phyloP scores from a whole-genome alignment of 2,329 filamentous ascomycete genomes.

The Periglandula ipomoeae region DNA sequence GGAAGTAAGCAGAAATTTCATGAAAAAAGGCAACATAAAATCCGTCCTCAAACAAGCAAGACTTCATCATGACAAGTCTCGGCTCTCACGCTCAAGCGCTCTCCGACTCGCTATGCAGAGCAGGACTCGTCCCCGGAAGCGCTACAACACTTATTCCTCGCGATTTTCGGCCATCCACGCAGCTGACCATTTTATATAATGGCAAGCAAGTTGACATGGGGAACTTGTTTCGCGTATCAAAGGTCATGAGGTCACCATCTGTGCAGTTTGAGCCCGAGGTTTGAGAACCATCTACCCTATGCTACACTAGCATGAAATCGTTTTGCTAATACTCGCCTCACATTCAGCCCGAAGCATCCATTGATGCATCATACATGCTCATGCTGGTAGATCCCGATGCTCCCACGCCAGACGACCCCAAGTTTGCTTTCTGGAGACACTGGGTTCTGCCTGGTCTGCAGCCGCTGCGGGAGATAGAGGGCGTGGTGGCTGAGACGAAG shows the following conservation, averaged over 20 bases:
- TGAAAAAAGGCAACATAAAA: too few relatives aligned
- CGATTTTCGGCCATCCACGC: slow-evolving; percentile 31
- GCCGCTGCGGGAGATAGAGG: slow-evolving; percentile 19
- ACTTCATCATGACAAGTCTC: neutral
- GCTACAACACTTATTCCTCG: slow-evolving; percentile 30
- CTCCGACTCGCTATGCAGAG: slow-evolving; percentile 23
- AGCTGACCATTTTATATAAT: slow-evolving; percentile 27
- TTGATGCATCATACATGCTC: slow-evolving; percentile 31
- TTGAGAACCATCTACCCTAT: neutral
- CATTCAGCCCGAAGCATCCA: slow-evolving; percentile 15
- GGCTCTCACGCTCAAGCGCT: slow-evolving; percentile 10
- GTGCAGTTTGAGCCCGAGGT: slow-evolving; percentile 27
- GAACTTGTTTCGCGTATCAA: slow-evolving; percentile 29
- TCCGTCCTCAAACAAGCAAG: neutral
- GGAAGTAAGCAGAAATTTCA: too few relatives aligned
- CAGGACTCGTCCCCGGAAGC: slow-evolving; percentile 30
- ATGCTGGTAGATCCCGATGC: slow-evolving; percentile 46
- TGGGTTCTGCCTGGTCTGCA: slow-evolving; percentile 37
- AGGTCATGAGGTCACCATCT: slow-evolving; percentile 27
- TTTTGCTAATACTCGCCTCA: neutral
- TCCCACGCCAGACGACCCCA: slow-evolving; percentile 44
- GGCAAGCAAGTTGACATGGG: slow-evolving; percentile 26
- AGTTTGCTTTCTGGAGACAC: slow-evolving; percentile 46
- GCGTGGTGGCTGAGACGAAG: too few relatives aligned
- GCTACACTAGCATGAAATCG: neutral